phyloP scores from a whole-genome alignment of 192 early-diverging fungal genomes.

The Rhizoclosmatium globosum region DNA sequence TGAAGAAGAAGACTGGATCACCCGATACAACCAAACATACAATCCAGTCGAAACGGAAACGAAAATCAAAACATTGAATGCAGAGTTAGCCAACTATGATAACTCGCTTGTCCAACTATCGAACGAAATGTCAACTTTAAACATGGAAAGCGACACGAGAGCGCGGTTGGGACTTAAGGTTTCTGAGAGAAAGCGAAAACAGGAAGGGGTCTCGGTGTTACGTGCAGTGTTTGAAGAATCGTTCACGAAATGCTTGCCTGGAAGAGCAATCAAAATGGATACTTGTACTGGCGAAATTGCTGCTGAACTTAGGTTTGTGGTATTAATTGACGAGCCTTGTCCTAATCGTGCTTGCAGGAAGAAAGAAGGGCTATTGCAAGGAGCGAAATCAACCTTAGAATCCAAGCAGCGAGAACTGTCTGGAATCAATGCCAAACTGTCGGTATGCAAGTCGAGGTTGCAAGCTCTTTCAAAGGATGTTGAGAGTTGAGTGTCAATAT shows the following conservation, averaged over 20 bases:
- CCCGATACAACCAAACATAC: not conserved
- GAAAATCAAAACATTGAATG: conserved; percentile 44
- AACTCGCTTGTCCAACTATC: conserved; percentile 48
- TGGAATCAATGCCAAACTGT: conserved; percentile 32
- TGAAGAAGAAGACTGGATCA: conserved; percentile 41
- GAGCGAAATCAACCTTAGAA: conserved; percentile 30
- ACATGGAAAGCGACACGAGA: conserved; percentile 65
- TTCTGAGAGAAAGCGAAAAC: conserved; percentile 56
- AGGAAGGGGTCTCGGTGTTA: conserved; percentile 37
- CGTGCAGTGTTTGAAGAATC: not conserved
- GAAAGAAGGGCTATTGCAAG: conserved; percentile 9
- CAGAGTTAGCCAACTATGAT: conserved; percentile 60
- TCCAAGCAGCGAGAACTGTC: conserved; percentile 24
- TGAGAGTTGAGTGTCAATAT: conserved; percentile 23
- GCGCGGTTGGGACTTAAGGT: conserved; percentile 68
- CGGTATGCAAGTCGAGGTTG: conserved; percentile 16
- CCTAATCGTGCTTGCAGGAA: not conserved
- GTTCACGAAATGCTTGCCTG: not conserved
- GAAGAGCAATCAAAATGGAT: not conserved
- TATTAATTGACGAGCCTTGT: not conserved
- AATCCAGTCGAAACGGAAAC: conserved; percentile 41
- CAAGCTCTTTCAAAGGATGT: conserved; percentile 34
- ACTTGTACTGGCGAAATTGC: conserved; percentile 27
- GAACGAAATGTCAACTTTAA: conserved; percentile 68
- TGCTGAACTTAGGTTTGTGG: not conserved